Conservation (phyloP, 257 asterid genomes). For the Nicotiana tabacum region DNA sequence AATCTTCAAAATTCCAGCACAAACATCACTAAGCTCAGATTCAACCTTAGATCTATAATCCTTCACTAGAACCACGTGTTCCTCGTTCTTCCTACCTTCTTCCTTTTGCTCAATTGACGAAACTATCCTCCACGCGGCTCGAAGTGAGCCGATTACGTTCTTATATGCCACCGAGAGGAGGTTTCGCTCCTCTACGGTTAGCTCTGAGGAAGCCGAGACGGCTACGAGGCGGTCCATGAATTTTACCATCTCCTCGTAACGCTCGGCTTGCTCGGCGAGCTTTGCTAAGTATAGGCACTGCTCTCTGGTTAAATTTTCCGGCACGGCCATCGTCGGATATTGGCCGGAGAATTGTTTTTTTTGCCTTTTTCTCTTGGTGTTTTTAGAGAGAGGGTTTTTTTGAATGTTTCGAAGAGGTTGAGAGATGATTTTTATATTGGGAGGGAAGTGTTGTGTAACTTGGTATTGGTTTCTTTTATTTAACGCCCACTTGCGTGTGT, state of each 20-base stretch:
- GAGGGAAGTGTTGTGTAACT: neutral
- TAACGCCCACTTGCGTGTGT: neutral
- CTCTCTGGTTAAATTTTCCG: conserved; percentile 37
- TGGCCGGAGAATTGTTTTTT: neutral
- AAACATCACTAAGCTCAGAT: conserved; percentile 47
- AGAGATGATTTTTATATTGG: neutral
- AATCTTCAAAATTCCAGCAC: conserved; percentile 52
- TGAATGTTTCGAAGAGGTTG: neutral
- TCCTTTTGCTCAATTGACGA: conserved; percentile 68
- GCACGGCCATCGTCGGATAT: conserved; percentile 20
- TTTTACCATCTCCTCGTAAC: conserved; percentile 73
- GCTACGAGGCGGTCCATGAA: conserved; percentile 62
- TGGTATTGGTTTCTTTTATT: neutral
- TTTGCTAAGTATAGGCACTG: conserved; percentile 69
- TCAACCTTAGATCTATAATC: conserved; percentile 70
- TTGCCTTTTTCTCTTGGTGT: neutral
- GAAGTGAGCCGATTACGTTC: conserved; percentile 75
- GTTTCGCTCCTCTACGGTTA: conserved; percentile 66
- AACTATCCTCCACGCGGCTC: conserved; percentile 73
- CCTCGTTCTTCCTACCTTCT: conserved; percentile 68
- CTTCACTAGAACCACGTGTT: conserved; percentile 56
- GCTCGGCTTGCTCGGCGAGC: conserved; percentile 69
- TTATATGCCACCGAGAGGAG: conserved; percentile 65
- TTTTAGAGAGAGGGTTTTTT: neutral
- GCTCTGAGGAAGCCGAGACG: conserved; percentile 40